Percentiles rank a stretch among this genome's conserved stretches.
These are phyloP conservation scores for Dacryopinax spathularia DNA, from an alignment of 768 basidiomycete species.

Conservation along the genomic window DNA sequence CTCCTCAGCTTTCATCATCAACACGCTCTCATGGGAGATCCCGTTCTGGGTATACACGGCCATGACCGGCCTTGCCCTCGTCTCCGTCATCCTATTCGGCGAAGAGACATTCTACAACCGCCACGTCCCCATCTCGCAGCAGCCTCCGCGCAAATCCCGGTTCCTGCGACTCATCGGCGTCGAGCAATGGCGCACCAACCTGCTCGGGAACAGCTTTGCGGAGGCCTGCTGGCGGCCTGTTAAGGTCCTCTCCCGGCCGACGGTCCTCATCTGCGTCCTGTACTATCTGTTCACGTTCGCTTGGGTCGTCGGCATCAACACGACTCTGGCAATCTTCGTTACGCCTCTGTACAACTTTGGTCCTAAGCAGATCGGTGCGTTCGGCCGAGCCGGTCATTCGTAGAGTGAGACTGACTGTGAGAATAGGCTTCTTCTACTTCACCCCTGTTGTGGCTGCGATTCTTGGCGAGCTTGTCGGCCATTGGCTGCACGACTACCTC, in stretches of 20 bases:
- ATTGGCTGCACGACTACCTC: constrained; percentile 41
- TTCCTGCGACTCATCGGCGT: neutral
- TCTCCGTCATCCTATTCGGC: constrained; percentile 12
- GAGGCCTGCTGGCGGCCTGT: neutral
- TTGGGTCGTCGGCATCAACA: neutral
- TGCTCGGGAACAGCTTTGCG: neutral
- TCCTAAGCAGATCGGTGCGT: neutral
- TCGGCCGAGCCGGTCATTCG: neutral
- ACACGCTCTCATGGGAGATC: neutral
- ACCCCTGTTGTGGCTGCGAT: constrained; percentile 30
- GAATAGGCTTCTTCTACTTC: neutral
- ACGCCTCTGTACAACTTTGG: neutral
- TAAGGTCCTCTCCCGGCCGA: neutral
- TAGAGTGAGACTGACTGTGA: neutral
- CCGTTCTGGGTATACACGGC: neutral
- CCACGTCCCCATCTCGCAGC: neutral
- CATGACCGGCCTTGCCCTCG: neutral
- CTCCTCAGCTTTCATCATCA: neutral
- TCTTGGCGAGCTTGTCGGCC: constrained; percentile 40
- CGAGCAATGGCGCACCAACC: neutral
- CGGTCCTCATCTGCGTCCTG: neutral
- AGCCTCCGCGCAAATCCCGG: neutral
- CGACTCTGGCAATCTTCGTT: neutral
- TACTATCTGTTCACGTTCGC: constrained; percentile 1
- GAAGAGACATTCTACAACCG: neutral